Base-by-base conservation (phyloP, 768 basidiomycete genomes). In the Pleurotus djamor region DNA sequence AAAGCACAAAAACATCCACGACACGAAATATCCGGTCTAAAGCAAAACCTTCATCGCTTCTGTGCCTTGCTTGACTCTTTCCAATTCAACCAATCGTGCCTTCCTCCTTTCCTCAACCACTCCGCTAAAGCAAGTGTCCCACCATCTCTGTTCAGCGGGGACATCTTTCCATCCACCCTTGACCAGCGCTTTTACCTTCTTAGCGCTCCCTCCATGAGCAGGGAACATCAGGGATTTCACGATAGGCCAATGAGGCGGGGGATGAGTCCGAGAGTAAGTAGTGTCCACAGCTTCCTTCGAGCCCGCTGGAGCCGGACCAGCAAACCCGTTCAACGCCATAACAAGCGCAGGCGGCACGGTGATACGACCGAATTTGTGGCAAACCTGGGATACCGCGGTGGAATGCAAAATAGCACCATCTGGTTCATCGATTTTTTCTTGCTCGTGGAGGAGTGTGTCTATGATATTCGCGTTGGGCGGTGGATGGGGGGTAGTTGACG, bases 351-450 rank as follows among this genome's bases (percentile, higher is more conserved):
- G 91, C 2, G 90, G 90, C 57, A 91, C 79, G 16, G 88, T 91
- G 61, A 92, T 86, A 1, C 89, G 81, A 0, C 84, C 86, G 21
- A 79, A 66, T 68, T 92, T 92, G 79, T 84, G 90, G 66, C 87
- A 89, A 21, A 83, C 59, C 56, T 82, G 84, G 32, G 85, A 84
- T 58, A 92, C 72, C 51, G 81, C 76, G 60, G 91, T 67, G 60
- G 88, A 87, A 68, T 92, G 83, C 5, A 89, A 68, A 34, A 73
- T 73, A 1, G 81, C 80, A 45, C 85, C 87, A 61, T 88, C 87
- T 0, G 74, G 71, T 63, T 84, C 82, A 13, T 72, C 71, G 32
- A 66, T 66, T 14, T 66, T 64, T n/a, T 66, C 56, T 16, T 76
- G 69, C 41, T 65, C 67, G 5, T 69, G 71, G 16, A 73, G 61